phyloP scores from a whole-genome alignment of 192 early-diverging fungal species.

The Diversispora epigaea region DNA sequence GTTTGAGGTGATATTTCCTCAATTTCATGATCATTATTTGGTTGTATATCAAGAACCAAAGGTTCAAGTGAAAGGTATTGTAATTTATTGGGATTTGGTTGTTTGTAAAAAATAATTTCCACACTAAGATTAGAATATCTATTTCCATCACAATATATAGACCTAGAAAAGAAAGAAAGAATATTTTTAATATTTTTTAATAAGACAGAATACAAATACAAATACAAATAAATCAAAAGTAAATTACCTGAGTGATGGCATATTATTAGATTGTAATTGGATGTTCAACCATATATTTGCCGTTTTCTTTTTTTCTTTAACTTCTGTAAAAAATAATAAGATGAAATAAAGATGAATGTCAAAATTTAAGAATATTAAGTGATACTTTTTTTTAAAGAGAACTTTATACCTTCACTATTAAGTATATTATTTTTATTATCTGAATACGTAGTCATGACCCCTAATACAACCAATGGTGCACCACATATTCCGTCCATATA shows the following conservation, averaged over 20 bases:
- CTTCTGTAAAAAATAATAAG: background rate
- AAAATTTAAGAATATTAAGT: background rate
- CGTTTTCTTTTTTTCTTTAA: conserved; percentile 39
- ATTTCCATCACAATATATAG: conserved; percentile 43
- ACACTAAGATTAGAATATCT: conserved; percentile 43
- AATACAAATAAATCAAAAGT: background rate
- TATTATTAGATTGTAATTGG: conserved; percentile 44
- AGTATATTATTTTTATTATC: conserved; percentile 10
- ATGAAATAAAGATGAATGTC: background rate
- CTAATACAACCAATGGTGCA: conserved; percentile 33
- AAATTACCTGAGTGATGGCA: conserved; percentile 38
- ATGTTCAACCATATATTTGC: conserved; percentile 47
- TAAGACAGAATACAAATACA: background rate
- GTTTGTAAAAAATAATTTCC: conserved; percentile 58
- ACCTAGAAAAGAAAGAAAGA: conserved; percentile 19
- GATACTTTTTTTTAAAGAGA: background rate
- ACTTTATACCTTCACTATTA: conserved; percentile 27
- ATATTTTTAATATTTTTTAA: background rate
- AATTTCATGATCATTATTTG: conserved; percentile 37
- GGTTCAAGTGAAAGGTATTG: conserved; percentile 72
- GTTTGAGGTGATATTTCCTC: conserved; percentile 36
- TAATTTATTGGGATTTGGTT: conserved; percentile 54
- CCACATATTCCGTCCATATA: conserved; percentile 32
- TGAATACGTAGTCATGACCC: conserved; percentile 21
- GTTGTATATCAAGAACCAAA: conserved; percentile 63